Evolutionary conservation across 495 filamentous ascomycete species (phyloP).

Genomic region (Penicillium soppii): DNA sequence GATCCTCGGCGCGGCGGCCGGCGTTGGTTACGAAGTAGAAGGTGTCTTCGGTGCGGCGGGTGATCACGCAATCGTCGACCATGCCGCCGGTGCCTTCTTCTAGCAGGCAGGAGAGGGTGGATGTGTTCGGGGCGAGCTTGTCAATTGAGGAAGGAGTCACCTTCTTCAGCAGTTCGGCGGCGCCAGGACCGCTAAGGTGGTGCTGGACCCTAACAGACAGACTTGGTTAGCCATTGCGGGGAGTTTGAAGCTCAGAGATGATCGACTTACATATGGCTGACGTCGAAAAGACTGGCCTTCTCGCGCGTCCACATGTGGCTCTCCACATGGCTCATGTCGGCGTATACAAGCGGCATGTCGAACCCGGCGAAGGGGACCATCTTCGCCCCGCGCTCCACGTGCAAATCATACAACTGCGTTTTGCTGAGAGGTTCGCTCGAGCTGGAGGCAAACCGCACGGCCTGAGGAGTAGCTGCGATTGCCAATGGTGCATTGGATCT

Average conservation of each 20-base stretch:
- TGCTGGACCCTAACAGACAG: constrained; percentile 59
- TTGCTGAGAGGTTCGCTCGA: constrained; percentile 55
- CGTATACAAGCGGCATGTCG: constrained; percentile 89
- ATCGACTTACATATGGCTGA: constrained; percentile 52
- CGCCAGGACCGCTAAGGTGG: constrained; percentile 73
- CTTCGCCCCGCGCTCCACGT: constrained; percentile 76
- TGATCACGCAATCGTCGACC: constrained; percentile 90
- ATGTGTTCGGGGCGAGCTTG: constrained; percentile 56
- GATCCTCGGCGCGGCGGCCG: constrained; percentile 84
- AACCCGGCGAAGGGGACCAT: constrained; percentile 98
- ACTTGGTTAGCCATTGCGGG: constrained; percentile 12
- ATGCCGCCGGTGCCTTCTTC: constrained; percentile 81
- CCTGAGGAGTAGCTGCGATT: constrained; percentile 14
- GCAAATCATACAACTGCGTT: constrained; percentile 83
- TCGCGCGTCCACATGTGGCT: constrained; percentile 86
- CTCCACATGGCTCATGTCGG: constrained; percentile 66
- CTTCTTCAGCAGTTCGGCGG: constrained; percentile 70
- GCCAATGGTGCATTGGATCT: constrained; percentile 14
- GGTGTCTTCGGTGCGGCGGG: constrained; percentile 60
- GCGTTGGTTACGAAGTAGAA: constrained; percentile 98
- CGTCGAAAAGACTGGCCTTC: constrained; percentile 88
- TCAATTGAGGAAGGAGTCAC: constrained; percentile 72
- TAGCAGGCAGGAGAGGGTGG: constrained; percentile 79
- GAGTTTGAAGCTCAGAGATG: background rate
- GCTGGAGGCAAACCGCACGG: constrained; percentile 59